Percentiles rank a stretch among this genome's conserved stretches.
Evolutionary conservation across 805 yeast species (phyloP).

Genomic region (Schizosaccharomyces japonicus): DNA sequence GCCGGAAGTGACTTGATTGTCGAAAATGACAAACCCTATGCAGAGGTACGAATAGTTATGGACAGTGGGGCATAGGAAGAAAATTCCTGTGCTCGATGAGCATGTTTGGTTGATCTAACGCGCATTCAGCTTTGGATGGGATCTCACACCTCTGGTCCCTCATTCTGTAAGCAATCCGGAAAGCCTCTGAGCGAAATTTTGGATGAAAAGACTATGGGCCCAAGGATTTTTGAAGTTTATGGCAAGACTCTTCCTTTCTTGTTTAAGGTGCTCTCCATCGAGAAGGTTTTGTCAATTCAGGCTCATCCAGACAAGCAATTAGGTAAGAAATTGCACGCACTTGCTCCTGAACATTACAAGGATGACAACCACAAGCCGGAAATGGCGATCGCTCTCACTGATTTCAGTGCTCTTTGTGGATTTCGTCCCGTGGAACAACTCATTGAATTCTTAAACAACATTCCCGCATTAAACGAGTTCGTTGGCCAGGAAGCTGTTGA

Average conservation of each 20-base stretch:
- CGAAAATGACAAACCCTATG: conserved; percentile 66
- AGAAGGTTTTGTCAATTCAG: conserved; percentile 81
- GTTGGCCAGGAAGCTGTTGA: conserved; percentile 40
- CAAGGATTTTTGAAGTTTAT: conserved; percentile 34
- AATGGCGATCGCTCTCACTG: conserved; percentile 93
- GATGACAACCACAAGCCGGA: conserved; percentile 99
- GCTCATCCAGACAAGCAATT: conserved; percentile 90
- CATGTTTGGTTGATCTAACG: neutral
- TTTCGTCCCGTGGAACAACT: conserved; percentile 74
- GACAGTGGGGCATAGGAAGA: neutral
- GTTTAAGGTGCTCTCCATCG: conserved; percentile 81
- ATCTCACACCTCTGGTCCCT: conserved; percentile 81
- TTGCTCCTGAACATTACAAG: conserved; percentile 76
- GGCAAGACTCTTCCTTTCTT: conserved; percentile 60
- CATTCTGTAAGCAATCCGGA: conserved; percentile 31
- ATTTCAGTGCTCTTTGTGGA: conserved; percentile 93
- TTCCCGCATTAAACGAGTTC: conserved; percentile 54
- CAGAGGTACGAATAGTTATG: conserved; percentile 26
- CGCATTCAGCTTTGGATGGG: conserved; percentile 70
- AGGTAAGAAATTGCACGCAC: conserved; percentile 48
- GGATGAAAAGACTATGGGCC: conserved; percentile 30
- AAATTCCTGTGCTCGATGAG: neutral
- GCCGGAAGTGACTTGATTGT: conserved; percentile 37
- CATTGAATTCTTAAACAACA: conserved; percentile 36
- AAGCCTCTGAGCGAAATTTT: conserved; percentile 45